phyloP scores from a whole-genome alignment of 768 basidiomycete genomes.

The Collybiopsis confluens region DNA sequence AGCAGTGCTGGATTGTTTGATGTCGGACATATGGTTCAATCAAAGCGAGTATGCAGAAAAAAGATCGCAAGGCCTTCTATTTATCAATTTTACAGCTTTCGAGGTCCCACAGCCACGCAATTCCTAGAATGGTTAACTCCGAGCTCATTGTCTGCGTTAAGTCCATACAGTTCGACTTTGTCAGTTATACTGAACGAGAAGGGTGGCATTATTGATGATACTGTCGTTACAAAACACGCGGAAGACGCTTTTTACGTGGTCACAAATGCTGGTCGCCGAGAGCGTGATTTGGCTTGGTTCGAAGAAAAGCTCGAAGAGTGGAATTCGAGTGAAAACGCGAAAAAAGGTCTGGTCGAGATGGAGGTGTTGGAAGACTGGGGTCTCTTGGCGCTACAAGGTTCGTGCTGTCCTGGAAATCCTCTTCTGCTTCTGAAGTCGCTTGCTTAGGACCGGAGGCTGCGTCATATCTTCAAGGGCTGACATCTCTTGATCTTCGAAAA shows the following conservation, averaged over 20 bases:
- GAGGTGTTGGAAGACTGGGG: conserved; percentile 84
- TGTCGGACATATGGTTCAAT: conserved; percentile 98
- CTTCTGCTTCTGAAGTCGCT: not conserved
- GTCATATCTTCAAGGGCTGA: conserved; percentile 71
- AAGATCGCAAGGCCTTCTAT: too few species aligned
- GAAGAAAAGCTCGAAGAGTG: conserved; percentile 62
- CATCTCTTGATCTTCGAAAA: conserved; percentile 64
- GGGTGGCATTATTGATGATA: conserved; percentile 97
- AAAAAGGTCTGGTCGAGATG: conserved; percentile 66
- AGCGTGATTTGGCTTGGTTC: conserved; percentile 81
- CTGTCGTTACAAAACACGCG: conserved; percentile 84
- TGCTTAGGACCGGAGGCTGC: conserved; percentile 75
- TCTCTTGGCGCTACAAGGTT: conserved; percentile 86
- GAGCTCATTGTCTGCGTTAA: conserved; percentile 66
- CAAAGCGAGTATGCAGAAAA: conserved; percentile 72
- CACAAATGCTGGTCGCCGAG: conserved; percentile 89
- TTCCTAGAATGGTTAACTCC: conserved; percentile 93
- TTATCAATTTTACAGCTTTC: conserved; percentile 54
- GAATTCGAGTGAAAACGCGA: conserved; percentile 56
- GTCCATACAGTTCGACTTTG: conserved; percentile 75
- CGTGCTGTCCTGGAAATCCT: conserved; percentile 8
- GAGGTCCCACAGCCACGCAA: conserved; percentile 66
- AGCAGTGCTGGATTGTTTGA: conserved; percentile 85
- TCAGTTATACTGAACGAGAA: conserved; percentile 84
- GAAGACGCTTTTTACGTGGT: conserved; percentile 86